These are phyloP conservation scores for Xylaria sp. DNA, from an alignment of 2,329 filamentous ascomycete genomes.

Conservation along the genomic window DNA sequence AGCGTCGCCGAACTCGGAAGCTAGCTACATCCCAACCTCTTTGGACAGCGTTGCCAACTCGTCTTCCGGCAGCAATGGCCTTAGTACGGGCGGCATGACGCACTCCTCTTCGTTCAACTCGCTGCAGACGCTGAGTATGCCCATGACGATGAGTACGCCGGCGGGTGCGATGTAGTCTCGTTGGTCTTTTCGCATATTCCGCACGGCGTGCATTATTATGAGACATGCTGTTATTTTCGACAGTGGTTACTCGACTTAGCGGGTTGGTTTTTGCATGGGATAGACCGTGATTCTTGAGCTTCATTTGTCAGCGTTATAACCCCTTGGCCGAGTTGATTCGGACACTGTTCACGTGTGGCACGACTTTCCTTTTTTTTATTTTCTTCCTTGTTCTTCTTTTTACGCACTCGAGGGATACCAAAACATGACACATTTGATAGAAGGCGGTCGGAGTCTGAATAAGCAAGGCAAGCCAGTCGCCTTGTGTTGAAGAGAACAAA, in stretches of 20 bases:
- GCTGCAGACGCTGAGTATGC: slow-evolving; percentile 65
- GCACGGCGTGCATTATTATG: slow-evolving; percentile 26
- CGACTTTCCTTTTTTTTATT: slow-evolving; percentile 22
- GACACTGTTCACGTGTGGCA: slow-evolving; percentile 20
- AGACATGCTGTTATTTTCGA: slow-evolving; percentile 27
- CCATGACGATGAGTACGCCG: slow-evolving; percentile 64
- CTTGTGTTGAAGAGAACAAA: slow-evolving; percentile 4
- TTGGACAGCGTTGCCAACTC: slow-evolving; percentile 50
- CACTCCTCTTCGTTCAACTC: slow-evolving; percentile 55
- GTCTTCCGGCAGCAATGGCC: slow-evolving; percentile 35
- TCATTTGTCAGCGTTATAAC: slow-evolving; percentile 22
- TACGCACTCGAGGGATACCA: slow-evolving; percentile 36
- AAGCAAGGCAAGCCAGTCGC: neutral
- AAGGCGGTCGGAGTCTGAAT: slow-evolving; percentile 19
- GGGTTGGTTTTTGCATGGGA: slow-evolving; percentile 29
- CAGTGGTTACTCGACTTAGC: slow-evolving; percentile 20
- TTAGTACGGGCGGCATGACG: slow-evolving; percentile 35
- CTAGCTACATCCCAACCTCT: slow-evolving; percentile 60
- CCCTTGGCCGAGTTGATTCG: slow-evolving; percentile 20
- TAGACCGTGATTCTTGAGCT: slow-evolving; percentile 15
- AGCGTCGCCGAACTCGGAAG: slow-evolving; percentile 72
- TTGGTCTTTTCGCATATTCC: slow-evolving; percentile 25
- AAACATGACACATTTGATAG: slow-evolving; percentile 35
- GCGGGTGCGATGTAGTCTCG: slow-evolving; percentile 42
- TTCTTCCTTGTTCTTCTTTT: too few species aligned